Evolutionary conservation across 164 flowering plant genomes (phyloP).

Genomic region (Chimonanthus praecox): DNA sequence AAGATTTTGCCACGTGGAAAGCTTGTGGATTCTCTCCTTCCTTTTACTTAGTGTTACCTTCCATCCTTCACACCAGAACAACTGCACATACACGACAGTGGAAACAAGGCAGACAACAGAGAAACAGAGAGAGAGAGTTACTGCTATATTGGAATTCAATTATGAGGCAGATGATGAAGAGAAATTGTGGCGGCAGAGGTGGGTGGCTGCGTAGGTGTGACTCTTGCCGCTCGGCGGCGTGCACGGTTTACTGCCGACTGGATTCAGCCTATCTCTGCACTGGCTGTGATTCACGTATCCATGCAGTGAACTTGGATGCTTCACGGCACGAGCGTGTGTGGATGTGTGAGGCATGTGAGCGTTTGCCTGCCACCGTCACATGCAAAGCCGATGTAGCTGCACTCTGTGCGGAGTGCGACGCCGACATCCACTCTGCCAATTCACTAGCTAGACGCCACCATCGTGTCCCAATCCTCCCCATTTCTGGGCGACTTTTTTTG

Average conservation of each 20-base stretch:
- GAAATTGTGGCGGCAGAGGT: background rate
- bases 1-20: background rate
- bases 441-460: slow-evolving; percentile 83
- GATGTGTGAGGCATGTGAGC: slow-evolving; percentile 81
- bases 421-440: slow-evolving; percentile 78
- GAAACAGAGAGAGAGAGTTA: background rate
- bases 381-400: slow-evolving; percentile 92
- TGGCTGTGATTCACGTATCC: slow-evolving; percentile 59
- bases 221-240: slow-evolving; percentile 49
- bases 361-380: slow-evolving; percentile 65
- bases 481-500: slow-evolving; percentile 29
- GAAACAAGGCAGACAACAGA: background rate
- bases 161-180: background rate
- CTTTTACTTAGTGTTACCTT: background rate
- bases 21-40: slow-evolving; percentile 4
- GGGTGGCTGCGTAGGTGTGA: slow-evolving; percentile 51
- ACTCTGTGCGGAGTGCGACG: slow-evolving; percentile 69
- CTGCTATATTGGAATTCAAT: background rate
- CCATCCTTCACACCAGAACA: background rate
- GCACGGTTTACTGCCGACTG: slow-evolving; percentile 60
- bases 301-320: slow-evolving; percentile 22
- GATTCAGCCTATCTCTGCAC: slow-evolving; percentile 65
- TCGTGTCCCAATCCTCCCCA: slow-evolving; percentile 30
- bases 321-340: slow-evolving; percentile 31
- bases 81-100: background rate